phyloP scores from a whole-genome alignment of 192 early-diverging fungal genomes.

The Endogone sp. region DNA sequence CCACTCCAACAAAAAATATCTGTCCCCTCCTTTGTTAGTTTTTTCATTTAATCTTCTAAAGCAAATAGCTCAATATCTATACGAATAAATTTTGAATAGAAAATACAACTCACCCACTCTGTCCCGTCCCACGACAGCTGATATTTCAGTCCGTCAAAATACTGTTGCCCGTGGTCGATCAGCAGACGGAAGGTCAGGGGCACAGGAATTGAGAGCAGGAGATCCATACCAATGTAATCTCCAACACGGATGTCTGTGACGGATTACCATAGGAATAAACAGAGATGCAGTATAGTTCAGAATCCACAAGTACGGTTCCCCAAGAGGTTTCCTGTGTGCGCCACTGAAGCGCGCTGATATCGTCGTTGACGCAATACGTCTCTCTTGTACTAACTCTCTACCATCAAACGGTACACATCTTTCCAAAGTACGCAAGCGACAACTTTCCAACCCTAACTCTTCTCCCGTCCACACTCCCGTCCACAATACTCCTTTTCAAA shows the following conservation, averaged over 20 bases:
- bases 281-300: background rate
- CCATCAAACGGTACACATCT: too few relatives aligned
- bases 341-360: too few relatives aligned
- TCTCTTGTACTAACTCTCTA: too few relatives aligned
- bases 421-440: too few relatives aligned
- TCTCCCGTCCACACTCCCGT: too few relatives aligned
- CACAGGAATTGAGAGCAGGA: slow-evolving; percentile 40
- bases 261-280: slow-evolving; percentile 1
- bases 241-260: slow-evolving; percentile 32
- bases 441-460: too few relatives aligned
- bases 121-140: slow-evolving; percentile 37
- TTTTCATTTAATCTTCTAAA: too few relatives aligned
- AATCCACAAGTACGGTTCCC: too few relatives aligned
- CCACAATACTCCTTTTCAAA: too few relatives aligned
- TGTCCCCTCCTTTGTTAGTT: too few relatives aligned
- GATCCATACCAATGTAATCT: slow-evolving; percentile 55
- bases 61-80: background rate
- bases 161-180: slow-evolving; percentile 19
- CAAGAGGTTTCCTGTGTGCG: too few relatives aligned
- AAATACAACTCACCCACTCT: slow-evolving; percentile 24
- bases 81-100: background rate
- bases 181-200: slow-evolving; percentile 23
- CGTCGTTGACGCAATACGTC: too few relatives aligned
- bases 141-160: slow-evolving; percentile 13
- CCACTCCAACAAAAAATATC: background rate